Conservation (phyloP, 2,329 filamentous ascomycete genomes). For the Fusarium luffae region DNA sequence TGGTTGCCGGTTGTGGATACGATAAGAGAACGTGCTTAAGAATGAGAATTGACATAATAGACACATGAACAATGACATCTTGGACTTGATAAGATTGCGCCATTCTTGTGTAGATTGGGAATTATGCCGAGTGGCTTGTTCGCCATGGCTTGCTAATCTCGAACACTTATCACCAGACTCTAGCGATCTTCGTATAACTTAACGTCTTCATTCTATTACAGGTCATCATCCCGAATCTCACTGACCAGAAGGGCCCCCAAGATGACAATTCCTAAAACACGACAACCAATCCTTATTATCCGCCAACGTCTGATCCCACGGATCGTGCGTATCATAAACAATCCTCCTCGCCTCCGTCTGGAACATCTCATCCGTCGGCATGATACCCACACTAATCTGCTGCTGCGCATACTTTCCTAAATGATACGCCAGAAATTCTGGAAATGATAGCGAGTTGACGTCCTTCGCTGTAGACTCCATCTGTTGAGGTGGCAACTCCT, state of each 20-base stretch:
- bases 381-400: constrained; percentile 35
- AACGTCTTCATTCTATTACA: no score
- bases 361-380: constrained; percentile 46
- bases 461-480: neutral
- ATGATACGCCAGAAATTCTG: constrained; percentile 30
- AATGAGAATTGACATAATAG: neutral
- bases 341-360: constrained; percentile 43
- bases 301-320: constrained; percentile 46
- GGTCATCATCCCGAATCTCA: neutral
- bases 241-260: neutral
- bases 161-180: no score
- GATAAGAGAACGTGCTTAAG: neutral
- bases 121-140: neutral
- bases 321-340: constrained; percentile 41
- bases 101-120: neutral
- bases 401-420: constrained; percentile 40
- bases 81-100: neutral
- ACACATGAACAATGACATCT: neutral
- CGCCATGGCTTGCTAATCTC: no score
- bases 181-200: no score
- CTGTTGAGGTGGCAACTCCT: neutral
- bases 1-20: neutral
- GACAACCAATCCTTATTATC: constrained; percentile 46
- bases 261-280: constrained; percentile 34
- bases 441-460: constrained; percentile 14